Conservation (phyloP, 768 basidiomycete species). For the Dioszegia hungarica region DNA sequence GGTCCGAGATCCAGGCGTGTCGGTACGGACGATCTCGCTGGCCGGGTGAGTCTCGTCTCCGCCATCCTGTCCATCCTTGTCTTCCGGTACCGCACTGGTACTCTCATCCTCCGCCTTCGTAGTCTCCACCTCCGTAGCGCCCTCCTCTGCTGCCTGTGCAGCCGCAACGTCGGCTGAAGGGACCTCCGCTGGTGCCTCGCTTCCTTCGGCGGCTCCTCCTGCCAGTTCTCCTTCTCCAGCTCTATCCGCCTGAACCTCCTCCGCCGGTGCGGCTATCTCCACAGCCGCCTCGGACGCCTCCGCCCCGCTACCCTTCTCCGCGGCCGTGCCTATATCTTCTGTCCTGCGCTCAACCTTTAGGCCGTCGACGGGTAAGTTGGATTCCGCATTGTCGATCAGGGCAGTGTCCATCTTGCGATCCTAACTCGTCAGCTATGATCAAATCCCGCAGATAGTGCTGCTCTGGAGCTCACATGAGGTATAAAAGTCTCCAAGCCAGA, state of each 20-base stretch:
- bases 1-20: conserved; percentile 34
- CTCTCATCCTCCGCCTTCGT: conserved; percentile 6
- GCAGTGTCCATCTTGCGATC: conserved; percentile 6
- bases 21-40: conserved; percentile 10
- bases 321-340: background rate
- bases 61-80: conserved; percentile 1
- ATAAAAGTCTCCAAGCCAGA: too few relatives aligned
- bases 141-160: background rate
- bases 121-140: background rate
- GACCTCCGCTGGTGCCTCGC: background rate
- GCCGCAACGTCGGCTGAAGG: too few relatives aligned
- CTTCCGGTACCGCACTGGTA: background rate
- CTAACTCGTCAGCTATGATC: background rate
- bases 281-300: background rate
- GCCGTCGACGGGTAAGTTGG: background rate
- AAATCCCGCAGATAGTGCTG: background rate
- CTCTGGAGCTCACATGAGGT: background rate
- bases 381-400: conserved; percentile 3
- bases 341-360: background rate
- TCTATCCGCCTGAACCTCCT: background rate
- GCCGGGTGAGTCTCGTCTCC: background rate
- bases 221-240: background rate
- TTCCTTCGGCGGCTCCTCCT: background rate
- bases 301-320: background rate
- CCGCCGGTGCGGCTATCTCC: background rate